Evolutionary conservation across 169 alveolate genomes (phyloP).

Genomic region (Eimeria sp.): DNA sequence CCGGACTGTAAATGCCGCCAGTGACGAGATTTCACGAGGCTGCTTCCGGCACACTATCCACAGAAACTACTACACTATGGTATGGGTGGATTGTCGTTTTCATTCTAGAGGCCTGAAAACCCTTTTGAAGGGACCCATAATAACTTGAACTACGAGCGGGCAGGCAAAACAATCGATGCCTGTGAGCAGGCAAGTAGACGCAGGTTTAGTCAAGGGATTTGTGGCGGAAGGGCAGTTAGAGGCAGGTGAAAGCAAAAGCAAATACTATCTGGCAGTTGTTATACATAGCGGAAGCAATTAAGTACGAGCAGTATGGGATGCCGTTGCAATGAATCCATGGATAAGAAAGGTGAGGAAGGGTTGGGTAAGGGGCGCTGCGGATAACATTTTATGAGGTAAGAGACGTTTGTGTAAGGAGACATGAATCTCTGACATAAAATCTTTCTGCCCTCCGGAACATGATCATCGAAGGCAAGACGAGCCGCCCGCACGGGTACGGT

Average conservation of each 20-base stretch:
- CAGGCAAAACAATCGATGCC: background rate
- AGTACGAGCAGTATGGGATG: background rate
- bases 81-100: background rate
- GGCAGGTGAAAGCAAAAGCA: background rate
- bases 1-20: too few relatives aligned
- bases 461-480: too few relatives aligned
- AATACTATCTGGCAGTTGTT: background rate
- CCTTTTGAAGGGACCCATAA: background rate
- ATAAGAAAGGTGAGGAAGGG: background rate
- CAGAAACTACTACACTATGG: background rate
- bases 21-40: too few relatives aligned
- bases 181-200: background rate
- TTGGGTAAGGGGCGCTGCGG: background rate
- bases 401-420: too few relatives aligned
- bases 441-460: too few relatives aligned
- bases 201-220: background rate
- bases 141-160: background rate
- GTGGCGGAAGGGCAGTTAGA: background rate
- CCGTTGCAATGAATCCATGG: background rate
- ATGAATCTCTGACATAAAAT: too few relatives aligned
- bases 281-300: background rate
- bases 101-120: background rate
- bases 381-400: too few relatives aligned
- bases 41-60: background rate
- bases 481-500: too few relatives aligned